phyloP scores from a whole-genome alignment of 306 rosid genomes.

The Inga oerstediana region DNA sequence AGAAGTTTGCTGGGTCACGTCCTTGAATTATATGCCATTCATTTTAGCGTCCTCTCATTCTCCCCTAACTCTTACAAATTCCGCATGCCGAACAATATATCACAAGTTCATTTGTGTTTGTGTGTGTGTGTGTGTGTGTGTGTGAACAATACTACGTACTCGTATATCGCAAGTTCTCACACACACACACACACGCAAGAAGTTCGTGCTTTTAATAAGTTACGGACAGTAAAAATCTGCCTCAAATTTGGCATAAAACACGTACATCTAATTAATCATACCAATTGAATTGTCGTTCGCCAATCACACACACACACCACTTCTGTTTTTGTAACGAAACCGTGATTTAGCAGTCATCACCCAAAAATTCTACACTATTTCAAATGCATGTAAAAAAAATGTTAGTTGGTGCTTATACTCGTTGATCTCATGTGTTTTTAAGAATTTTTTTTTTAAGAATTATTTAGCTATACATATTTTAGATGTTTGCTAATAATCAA shows the following conservation, averaged over 20 bases:
- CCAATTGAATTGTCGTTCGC: neutral
- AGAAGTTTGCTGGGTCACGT: neutral
- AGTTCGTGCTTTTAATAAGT: neutral
- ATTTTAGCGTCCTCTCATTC: neutral
- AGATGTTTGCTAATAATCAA: no score
- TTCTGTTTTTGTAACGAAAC: neutral
- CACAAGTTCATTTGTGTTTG: no score
- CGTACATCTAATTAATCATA: no score
- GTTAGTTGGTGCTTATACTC: no score
- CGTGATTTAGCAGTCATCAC: neutral
- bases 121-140: no score
- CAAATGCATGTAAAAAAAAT: neutral
- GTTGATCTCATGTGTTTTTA: no score
- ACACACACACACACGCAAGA: no score
- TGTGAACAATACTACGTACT: no score
- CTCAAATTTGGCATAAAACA: neutral
- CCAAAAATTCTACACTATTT: neutral
- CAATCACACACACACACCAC: neutral
- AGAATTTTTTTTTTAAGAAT: no score
- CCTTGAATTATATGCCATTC: neutral
- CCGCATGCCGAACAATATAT: neutral
- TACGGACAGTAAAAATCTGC: neutral
- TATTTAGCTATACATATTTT: no score
- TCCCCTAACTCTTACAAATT: neutral
- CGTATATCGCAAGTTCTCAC: no score